A percentile compares a stretch with the other conserved stretches of the same genome.
Conservation (phyloP, 2,329 filamentous ascomycete species). For the Pseudocercospora pini-densiflorae region DNA sequence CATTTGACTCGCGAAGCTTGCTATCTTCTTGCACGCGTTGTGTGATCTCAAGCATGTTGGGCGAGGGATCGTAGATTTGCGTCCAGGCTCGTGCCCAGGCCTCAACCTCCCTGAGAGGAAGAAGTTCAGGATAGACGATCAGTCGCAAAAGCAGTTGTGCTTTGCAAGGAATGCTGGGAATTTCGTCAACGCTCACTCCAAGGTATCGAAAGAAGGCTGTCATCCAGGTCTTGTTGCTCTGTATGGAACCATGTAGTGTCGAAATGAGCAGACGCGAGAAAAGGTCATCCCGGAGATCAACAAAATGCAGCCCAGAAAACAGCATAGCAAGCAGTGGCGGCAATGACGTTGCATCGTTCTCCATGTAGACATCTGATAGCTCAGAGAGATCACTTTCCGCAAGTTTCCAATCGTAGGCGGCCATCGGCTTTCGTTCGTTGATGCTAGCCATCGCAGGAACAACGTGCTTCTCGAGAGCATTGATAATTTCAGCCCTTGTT, state of each 20-base stretch:
- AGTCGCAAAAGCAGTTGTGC: conserved; percentile 14
- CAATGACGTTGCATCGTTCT: conserved; percentile 15
- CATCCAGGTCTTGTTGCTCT: conserved; percentile 27
- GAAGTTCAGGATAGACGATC: conserved; percentile 13
- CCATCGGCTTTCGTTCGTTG: conserved; percentile 40
- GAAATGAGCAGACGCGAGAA: conserved; percentile 25
- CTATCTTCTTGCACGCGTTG: conserved; percentile 25
- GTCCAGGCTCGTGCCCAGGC: conserved; percentile 30
- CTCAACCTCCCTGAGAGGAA: conserved; percentile 34
- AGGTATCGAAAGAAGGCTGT: conserved; percentile 21
- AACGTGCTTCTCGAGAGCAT: conserved; percentile 33
- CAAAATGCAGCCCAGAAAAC: conserved; percentile 9
- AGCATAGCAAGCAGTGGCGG: conserved; percentile 18
- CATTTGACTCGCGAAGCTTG: conserved; percentile 24
- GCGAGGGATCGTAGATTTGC: conserved; percentile 34
- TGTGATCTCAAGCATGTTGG: conserved; percentile 32
- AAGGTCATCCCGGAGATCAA: conserved; percentile 13
- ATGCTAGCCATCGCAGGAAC: conserved; percentile 43
- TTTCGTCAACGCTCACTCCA: background rate
- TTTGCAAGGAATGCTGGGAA: conserved; percentile 18
- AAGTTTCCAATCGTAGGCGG: conserved; percentile 40
- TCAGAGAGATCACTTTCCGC: conserved; percentile 25
- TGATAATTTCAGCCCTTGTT: conserved; percentile 29
- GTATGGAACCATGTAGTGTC: conserved; percentile 17
- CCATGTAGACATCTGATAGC: conserved; percentile 33